Base-by-base conservation (phyloP, 2,329 filamentous ascomycete genomes). In the Diaporthe citri region DNA sequence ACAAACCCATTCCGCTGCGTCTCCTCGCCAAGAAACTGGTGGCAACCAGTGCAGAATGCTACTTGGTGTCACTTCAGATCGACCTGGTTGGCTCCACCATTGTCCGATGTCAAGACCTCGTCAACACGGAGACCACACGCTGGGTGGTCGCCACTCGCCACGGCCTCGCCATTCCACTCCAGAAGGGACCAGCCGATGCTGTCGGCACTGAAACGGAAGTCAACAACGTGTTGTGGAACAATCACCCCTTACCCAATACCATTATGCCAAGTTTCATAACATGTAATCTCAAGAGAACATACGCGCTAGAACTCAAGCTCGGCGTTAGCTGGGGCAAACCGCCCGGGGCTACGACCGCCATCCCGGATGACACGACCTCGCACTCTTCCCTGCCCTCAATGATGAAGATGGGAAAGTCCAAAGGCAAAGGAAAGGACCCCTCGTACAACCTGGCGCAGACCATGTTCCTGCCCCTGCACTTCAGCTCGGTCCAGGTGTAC, bases 201-300 rank as follows among this genome's bases (percentile, higher is more conserved):
- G 86, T 91, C 9, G 91, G 91, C 60, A 90, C 90, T 15, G 94
- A 97, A 80, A 86, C 92, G 74, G 87, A 90, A n/a, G 82, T 97
- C 34, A 93, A 95, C 73, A 86, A 91, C 64, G 88, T 87, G 2
- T 82, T 96, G 55, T 99, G 97, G 97, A 90, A 90, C 77, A 87
- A 87, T 55, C 87, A 90, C 67, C 87, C 91, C 0, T 86, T 98
- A 8, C 97, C 96, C 3, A 97, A 95, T 82, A 96, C 94, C 0
- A 91, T 99, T 15, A 93, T 95, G 13, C 97, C 97, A 0, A 93
- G 92, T 0, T 99, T 99, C 81, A 88, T 91, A 66, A 95, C 95
- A 1, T 99, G 97, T 84, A 98, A 98, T 82, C 90, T 98, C 66
- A 89, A 90, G 70, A 91, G 96, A 39, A 89, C 86, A 70, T 98